Percentiles rank a stretch among this genome's conserved stretches.
Evolutionary conservation across 2,329 filamentous ascomycete genomes (phyloP).

Genomic region (Colletotrichum lentis): DNA sequence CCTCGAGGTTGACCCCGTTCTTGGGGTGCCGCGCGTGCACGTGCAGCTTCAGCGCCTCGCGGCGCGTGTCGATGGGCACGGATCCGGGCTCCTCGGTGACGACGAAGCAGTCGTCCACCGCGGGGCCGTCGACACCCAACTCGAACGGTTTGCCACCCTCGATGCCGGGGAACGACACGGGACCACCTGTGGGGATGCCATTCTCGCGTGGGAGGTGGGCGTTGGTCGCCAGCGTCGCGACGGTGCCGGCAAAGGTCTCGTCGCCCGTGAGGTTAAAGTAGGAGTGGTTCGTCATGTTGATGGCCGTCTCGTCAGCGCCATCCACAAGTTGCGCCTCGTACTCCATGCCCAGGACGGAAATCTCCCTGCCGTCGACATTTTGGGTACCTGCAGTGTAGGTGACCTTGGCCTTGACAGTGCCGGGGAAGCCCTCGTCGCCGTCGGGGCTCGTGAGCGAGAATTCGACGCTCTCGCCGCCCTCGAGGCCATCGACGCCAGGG

Average conservation of each 20-base stretch:
- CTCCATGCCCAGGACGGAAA: slow-evolving; percentile 81
- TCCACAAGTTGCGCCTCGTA: slow-evolving; percentile 83
- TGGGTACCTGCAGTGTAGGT: slow-evolving; percentile 81
- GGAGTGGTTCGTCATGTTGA: slow-evolving; percentile 96
- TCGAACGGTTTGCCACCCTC: slow-evolving; percentile 73
- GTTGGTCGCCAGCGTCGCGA: slow-evolving; percentile 72
- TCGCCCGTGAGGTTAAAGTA: slow-evolving; percentile 72
- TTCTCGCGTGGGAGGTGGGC: slow-evolving; percentile 78
- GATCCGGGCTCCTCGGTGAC: slow-evolving; percentile 69
- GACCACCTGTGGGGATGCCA: slow-evolving; percentile 76
- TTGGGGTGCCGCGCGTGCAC: slow-evolving; percentile 77
- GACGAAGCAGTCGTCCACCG: slow-evolving; percentile 92
- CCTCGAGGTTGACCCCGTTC: slow-evolving; percentile 82
- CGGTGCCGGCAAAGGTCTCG: slow-evolving; percentile 62
- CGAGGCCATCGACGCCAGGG: slow-evolving; percentile 58
- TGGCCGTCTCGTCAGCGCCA: slow-evolving; percentile 84
- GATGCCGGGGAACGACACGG: slow-evolving; percentile 71
- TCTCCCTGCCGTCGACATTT: slow-evolving; percentile 66
- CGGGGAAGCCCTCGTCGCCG: slow-evolving; percentile 90
- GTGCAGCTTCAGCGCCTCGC: slow-evolving; percentile 69
- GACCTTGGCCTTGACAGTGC: slow-evolving; percentile 78
- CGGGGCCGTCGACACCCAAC: slow-evolving; percentile 74
- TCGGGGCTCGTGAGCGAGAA: slow-evolving; percentile 76
- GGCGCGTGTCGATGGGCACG: slow-evolving; percentile 73
- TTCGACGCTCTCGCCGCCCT: slow-evolving; percentile 71